Conservation (phyloP, 2,329 filamentous ascomycete genomes). For the Clonostachys rosea region DNA sequence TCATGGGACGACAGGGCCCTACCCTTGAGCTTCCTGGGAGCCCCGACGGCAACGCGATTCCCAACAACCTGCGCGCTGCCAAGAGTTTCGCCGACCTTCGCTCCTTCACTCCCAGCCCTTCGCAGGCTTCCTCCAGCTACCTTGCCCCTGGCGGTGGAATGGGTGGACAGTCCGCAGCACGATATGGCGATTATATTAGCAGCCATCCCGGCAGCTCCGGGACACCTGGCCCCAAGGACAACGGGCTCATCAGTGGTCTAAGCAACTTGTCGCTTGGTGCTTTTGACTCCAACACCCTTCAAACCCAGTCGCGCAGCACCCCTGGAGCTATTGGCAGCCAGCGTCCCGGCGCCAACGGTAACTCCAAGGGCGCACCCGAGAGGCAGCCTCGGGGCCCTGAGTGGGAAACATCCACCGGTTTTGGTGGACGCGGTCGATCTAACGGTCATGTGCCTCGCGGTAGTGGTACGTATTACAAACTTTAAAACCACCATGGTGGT, state of each 20-base stretch:
- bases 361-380: constrained; percentile 45
- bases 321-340: constrained; percentile 64
- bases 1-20: constrained; percentile 75
- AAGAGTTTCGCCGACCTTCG: constrained; percentile 96
- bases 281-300: constrained; percentile 38
- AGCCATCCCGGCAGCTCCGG: constrained; percentile 24
- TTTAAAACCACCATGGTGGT: neutral
- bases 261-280: constrained; percentile 45
- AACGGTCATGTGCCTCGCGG: constrained; percentile 59
- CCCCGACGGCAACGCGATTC: constrained; percentile 55
- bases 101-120: constrained; percentile 92
- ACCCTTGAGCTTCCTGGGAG: constrained; percentile 88
- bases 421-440: constrained; percentile 45
- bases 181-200: constrained; percentile 40
- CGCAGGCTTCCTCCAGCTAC: constrained; percentile 80
- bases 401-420: constrained; percentile 52
- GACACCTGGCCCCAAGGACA: constrained; percentile 30
- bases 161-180: constrained; percentile 24
- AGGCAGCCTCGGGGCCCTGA: constrained; percentile 61
- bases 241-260: constrained; percentile 41
- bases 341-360: constrained; percentile 46
- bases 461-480: constrained; percentile 43
- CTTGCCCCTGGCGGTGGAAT: constrained; percentile 44
- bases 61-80: constrained; percentile 82
- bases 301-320: constrained; percentile 34